Conservation (phyloP, 805 yeast species). For the Candida alai region DNA sequence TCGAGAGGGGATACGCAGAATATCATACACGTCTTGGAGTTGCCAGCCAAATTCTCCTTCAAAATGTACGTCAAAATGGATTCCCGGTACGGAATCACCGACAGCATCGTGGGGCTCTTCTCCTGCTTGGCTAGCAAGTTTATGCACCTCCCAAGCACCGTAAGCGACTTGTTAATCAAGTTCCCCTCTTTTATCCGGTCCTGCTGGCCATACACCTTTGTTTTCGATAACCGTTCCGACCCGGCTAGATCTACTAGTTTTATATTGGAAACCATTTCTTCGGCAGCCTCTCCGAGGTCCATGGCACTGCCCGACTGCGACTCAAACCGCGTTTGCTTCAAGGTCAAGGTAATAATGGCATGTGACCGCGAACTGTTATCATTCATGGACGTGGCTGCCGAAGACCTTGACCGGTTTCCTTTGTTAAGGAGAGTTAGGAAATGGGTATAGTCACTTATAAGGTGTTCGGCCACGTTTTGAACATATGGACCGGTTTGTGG, state of each 20-base stretch:
- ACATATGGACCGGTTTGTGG: slow-evolving; percentile 69
- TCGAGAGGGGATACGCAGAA: slow-evolving; percentile 82
- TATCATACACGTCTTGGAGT: slow-evolving; percentile 83
- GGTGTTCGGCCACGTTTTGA: slow-evolving; percentile 56
- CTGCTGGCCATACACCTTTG: slow-evolving; percentile 54
- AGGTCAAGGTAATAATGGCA: slow-evolving; percentile 64
- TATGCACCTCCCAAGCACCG: slow-evolving; percentile 71
- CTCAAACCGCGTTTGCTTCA: slow-evolving; percentile 53
- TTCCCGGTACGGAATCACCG: slow-evolving; percentile 68
- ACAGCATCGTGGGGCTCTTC: slow-evolving; percentile 14
- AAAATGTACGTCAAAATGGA: slow-evolving; percentile 71
- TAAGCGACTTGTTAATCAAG: slow-evolving; percentile 72
- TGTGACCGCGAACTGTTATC: slow-evolving; percentile 74
- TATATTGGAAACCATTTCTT: slow-evolving; percentile 54
- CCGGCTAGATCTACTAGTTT: slow-evolving; percentile 81
- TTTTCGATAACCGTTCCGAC: slow-evolving; percentile 64
- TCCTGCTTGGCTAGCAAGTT: slow-evolving; percentile 43
- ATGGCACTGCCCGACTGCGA: slow-evolving; percentile 15
- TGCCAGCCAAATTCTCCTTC: slow-evolving; percentile 76
- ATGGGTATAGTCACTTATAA: slow-evolving; percentile 46
- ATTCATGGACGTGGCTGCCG: slow-evolving; percentile 73
- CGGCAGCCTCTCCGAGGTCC: slow-evolving; percentile 36
- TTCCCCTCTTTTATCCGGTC: slow-evolving; percentile 69
- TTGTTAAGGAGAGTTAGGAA: slow-evolving; percentile 42
- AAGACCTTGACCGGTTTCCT: slow-evolving; percentile 58